Evolutionary conservation across 495 filamentous ascomycete species (phyloP).

Genomic region (Trichoderma gamsii): DNA sequence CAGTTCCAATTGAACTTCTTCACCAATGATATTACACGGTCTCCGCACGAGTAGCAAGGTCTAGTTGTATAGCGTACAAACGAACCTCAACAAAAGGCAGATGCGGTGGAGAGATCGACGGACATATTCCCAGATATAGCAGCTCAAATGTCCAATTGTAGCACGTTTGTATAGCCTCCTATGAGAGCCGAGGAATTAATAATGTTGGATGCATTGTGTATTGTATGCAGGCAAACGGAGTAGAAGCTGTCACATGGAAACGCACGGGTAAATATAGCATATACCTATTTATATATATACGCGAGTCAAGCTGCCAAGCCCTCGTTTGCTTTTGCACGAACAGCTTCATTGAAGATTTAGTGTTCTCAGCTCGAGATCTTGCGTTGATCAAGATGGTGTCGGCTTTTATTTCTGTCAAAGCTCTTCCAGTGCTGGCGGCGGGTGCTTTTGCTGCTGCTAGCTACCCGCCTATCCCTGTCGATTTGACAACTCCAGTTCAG

Average conservation of each 20-base stretch:
- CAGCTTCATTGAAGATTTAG: background rate
- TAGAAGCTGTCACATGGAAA: background rate
- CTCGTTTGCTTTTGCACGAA: background rate
- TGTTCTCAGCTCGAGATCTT: background rate
- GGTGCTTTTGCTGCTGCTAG: constrained; percentile 37
- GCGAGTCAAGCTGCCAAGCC: background rate
- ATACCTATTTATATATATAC: background rate
- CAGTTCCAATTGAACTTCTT: background rate
- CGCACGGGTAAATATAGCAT: background rate
- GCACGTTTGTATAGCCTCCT: background rate
- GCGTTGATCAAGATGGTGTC: background rate
- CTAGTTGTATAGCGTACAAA: background rate
- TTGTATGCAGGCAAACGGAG: background rate
- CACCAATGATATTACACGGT: background rate
- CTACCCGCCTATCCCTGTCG: constrained; percentile 47
- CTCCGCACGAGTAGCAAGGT: background rate
- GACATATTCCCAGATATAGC: background rate
- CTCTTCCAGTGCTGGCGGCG: constrained; percentile 38
- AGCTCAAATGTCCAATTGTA: background rate
- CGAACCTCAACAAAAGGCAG: background rate
- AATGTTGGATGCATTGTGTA: background rate
- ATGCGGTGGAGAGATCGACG: background rate
- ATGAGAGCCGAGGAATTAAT: background rate
- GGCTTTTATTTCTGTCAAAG: constrained; percentile 20
- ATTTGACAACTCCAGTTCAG: constrained; percentile 52